phyloP scores from a whole-genome alignment of 2,329 filamentous ascomycete genomes.

The Nothophoma quercina region DNA sequence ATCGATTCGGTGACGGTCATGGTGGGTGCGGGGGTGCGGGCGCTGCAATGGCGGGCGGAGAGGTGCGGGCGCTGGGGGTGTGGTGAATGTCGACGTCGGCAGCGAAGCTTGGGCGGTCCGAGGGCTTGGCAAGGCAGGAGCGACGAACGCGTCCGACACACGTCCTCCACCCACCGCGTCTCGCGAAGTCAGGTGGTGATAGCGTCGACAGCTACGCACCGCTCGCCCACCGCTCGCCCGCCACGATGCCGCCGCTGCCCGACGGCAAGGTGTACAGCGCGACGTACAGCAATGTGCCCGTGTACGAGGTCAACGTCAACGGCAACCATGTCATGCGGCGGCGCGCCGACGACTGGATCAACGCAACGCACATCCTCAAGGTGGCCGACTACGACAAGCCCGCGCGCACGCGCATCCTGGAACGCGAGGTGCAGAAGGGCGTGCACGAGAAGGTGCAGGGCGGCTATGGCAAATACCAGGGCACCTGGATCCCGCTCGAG shows the following conservation, averaged over 20 bases:
- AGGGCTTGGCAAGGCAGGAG: constrained; percentile 9
- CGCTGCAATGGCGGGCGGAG: constrained; percentile 22
- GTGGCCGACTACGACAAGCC: constrained; percentile 98
- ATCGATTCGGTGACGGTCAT: constrained; percentile 56
- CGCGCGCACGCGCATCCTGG: constrained; percentile 89
- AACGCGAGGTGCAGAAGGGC: constrained; percentile 96
- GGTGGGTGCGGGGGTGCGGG: constrained; percentile 28
- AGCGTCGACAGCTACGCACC: background rate
- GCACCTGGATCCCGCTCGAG: constrained; percentile 93
- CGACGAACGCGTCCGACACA: background rate
- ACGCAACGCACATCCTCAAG: constrained; percentile 98
- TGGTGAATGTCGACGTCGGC: constrained; percentile 15
- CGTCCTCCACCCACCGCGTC: constrained; percentile 4
- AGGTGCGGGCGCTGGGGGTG: constrained; percentile 26
- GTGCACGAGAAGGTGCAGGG: constrained; percentile 97
- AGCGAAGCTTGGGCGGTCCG: background rate
- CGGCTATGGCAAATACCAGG: constrained; percentile 98
- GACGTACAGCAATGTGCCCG: constrained; percentile 82
- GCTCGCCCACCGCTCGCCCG: background rate
- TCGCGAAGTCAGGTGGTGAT: constrained; percentile 14
- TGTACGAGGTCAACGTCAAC: constrained; percentile 91
- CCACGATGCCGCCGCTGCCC: constrained; percentile 48
- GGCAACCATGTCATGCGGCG: constrained; percentile 95
- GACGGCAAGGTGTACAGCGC: constrained; percentile 66
- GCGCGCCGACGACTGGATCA: constrained; percentile 94